A percentile compares a stretch with the other conserved stretches of the same genome.
Conservation (phyloP, 2,329 filamentous ascomycete species). For the Golovinomyces cichoracearum region DNA sequence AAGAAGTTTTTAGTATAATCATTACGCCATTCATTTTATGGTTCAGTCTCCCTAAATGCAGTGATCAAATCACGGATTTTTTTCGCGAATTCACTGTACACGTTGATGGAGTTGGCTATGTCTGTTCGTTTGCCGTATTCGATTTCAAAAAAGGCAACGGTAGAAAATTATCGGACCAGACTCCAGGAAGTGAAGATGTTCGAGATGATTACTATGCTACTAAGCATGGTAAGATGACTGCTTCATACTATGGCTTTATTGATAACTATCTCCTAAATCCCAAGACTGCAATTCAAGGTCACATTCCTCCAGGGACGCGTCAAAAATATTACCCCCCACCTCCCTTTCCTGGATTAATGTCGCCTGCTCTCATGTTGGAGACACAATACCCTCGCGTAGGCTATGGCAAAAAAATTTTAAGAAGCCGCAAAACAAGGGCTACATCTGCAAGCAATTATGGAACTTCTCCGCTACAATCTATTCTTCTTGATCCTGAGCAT, state of each 20-base stretch:
- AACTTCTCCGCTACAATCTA: conserved; percentile 37
- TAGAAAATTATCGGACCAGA: conserved; percentile 20
- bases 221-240: conserved; percentile 96
- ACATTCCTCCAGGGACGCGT: conserved; percentile 28
- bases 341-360: conserved; percentile 44
- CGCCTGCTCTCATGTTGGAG: conserved; percentile 30
- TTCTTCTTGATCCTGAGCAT: conserved; percentile 50
- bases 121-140: conserved; percentile 93
- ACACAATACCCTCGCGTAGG: conserved; percentile 26
- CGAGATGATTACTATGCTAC: conserved; percentile 83
- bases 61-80: conserved; percentile 86
- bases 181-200: conserved; percentile 23
- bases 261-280: conserved; percentile 69
- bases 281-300: conserved; percentile 36
- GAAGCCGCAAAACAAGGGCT: conserved; percentile 21
- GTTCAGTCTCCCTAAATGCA: conserved; percentile 63
- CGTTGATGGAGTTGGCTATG: conserved; percentile 82
- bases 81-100: conserved; percentile 95
- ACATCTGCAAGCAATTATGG: conserved; percentile 15
- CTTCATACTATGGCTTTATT: conserved; percentile 81
- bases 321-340: conserved; percentile 50
- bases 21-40: conserved; percentile 75
- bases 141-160: conserved; percentile 69
- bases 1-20: conserved; percentile 78
- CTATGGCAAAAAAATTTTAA: conserved; percentile 20